Conservation (phyloP, 257 asterid species). For the Lycium ferocissimum region DNA sequence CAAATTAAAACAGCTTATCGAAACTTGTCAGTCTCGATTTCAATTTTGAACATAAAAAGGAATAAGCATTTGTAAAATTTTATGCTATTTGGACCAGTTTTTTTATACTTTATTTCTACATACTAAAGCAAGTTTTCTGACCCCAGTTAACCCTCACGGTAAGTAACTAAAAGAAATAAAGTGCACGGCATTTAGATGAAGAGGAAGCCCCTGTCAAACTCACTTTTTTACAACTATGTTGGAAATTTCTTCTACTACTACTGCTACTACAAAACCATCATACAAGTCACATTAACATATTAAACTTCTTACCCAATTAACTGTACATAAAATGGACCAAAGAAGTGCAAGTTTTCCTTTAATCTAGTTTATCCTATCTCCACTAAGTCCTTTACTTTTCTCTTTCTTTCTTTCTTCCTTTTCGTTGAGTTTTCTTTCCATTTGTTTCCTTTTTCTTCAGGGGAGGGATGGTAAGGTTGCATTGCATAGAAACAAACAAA, state of each 20-base stretch:
- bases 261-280: background rate
- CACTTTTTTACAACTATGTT: background rate
- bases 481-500: conserved; percentile 30
- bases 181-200: conserved; percentile 14
- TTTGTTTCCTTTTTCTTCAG: background rate
- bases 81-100: background rate
- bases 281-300: background rate
- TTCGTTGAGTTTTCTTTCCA: background rate
- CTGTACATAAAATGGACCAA: background rate
- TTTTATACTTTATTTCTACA: background rate
- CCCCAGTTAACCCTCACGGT: background rate
- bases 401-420: background rate
- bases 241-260: background rate
- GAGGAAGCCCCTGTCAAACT: background rate
- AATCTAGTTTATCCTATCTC: background rate
- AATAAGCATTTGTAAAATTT: background rate
- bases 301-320: conserved; percentile 8
- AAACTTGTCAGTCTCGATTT: background rate
- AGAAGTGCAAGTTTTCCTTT: conserved; percentile 3
- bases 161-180: background rate
- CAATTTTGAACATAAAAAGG: background rate
- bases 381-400: conserved; percentile 24
- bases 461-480: background rate
- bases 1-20: background rate
- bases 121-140: background rate